phyloP scores from a whole-genome alignment of 495 filamentous ascomycete species.

The Podospora conica region DNA sequence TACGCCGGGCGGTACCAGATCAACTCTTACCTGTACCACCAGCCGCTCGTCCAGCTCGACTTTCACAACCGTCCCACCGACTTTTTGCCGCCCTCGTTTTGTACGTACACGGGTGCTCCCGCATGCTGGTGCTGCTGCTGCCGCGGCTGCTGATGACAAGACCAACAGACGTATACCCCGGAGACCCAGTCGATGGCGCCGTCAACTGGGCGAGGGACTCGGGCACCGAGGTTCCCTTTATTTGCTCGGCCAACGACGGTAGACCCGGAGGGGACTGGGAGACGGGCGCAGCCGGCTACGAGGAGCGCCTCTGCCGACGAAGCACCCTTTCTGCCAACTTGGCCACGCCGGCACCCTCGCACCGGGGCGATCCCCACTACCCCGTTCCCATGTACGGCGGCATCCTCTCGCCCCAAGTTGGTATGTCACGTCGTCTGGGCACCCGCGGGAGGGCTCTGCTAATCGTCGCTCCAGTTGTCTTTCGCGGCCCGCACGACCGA shows the following conservation, averaged over 20 bases:
- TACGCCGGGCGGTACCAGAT: constrained; percentile 41
- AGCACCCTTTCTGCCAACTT: constrained; percentile 64
- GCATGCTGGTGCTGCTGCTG: neutral
- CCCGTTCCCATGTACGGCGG: constrained; percentile 61
- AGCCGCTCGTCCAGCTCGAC: constrained; percentile 35
- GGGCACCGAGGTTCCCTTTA: constrained; percentile 51
- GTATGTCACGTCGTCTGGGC: constrained; percentile 32
- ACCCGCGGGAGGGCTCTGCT: constrained; percentile 1
- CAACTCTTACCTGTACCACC: constrained; percentile 44
- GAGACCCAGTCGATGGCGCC: constrained; percentile 64
- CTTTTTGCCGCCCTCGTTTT: constrained; percentile 35
- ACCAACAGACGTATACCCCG: constrained; percentile 48
- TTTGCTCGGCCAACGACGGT: constrained; percentile 71
- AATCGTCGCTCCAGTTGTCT: constrained; percentile 33
- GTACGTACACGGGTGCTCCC: constrained; percentile 23
- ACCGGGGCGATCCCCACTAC: constrained; percentile 48
- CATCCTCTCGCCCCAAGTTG: constrained; percentile 59
- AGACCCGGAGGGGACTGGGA: constrained; percentile 73
- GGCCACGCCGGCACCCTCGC: constrained; percentile 45
- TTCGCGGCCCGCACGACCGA: constrained; percentile 41
- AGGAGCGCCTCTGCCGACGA: constrained; percentile 62
- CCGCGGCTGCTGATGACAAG: constrained; percentile 8
- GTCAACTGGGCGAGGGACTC: constrained; percentile 47
- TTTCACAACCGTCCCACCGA: constrained; percentile 26
- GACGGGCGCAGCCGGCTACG: constrained; percentile 61